These are phyloP conservation scores for Schwanniomyces vanrijiae DNA, from an alignment of 805 yeast species.

Conservation along the genomic window DNA sequence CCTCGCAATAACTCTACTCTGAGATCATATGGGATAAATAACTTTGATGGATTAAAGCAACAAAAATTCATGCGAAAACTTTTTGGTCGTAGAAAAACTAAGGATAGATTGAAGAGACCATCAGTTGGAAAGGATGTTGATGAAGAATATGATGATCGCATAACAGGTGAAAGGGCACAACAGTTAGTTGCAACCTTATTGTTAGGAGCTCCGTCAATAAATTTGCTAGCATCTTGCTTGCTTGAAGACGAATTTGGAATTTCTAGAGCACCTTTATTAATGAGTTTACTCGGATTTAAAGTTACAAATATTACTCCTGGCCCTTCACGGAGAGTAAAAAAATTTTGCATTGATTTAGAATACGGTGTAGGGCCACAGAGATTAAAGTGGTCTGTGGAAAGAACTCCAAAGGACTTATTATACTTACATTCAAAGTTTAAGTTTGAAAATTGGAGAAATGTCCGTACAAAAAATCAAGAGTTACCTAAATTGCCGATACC, in stretches of 20 bases:
- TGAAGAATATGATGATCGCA: constrained; percentile 20
- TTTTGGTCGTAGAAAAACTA: constrained; percentile 24
- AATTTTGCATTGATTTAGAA: constrained; percentile 72
- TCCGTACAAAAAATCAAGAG: constrained; percentile 32
- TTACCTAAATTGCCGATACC: constrained; percentile 50
- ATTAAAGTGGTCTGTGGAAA: constrained; percentile 76
- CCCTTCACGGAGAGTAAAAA: constrained; percentile 39
- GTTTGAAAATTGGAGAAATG: constrained; percentile 39
- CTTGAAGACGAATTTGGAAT: constrained; percentile 73
- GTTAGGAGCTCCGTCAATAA: constrained; percentile 71
- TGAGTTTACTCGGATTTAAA: constrained; percentile 69
- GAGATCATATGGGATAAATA: neutral
- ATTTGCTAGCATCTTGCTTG: constrained; percentile 72
- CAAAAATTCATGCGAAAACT: constrained; percentile 20
- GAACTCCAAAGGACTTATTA: constrained; percentile 70
- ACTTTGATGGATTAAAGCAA: constrained; percentile 14
- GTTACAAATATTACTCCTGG: constrained; percentile 51
- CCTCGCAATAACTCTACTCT: neutral
- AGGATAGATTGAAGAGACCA: constrained; percentile 20
- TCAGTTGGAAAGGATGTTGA: constrained; percentile 14
- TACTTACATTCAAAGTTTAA: constrained; percentile 69
- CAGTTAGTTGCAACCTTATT: constrained; percentile 43
- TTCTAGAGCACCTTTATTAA: constrained; percentile 77
- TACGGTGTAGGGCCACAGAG: constrained; percentile 85
- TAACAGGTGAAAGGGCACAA: constrained; percentile 38